phyloP scores from a whole-genome alignment of 2,329 filamentous ascomycete genomes.

The Fusarium sp. region DNA sequence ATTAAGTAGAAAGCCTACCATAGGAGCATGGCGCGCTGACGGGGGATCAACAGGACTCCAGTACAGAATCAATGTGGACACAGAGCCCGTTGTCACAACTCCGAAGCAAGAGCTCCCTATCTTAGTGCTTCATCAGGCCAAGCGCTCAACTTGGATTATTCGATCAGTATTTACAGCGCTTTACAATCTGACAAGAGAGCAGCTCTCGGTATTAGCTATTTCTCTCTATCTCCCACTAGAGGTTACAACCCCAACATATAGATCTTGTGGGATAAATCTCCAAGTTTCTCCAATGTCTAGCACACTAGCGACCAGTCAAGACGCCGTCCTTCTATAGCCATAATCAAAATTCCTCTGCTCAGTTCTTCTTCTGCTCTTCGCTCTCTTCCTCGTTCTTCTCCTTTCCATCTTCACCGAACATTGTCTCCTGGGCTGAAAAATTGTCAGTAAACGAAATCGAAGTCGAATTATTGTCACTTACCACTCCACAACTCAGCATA shows the following conservation, averaged over 20 bases:
- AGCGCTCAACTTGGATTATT: background rate
- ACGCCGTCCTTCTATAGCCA: conserved; percentile 5
- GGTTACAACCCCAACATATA: background rate
- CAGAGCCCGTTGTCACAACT: background rate
- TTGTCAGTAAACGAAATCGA: conserved; percentile 14
- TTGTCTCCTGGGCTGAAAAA: conserved; percentile 69
- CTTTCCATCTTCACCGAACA: conserved; percentile 61
- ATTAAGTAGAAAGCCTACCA: background rate
- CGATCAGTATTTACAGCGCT: background rate
- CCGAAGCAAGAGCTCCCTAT: background rate
- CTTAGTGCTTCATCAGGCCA: background rate
- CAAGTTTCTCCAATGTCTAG: conserved; percentile 23
- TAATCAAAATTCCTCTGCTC: background rate
- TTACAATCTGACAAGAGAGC: background rate
- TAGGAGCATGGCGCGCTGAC: background rate
- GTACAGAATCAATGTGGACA: background rate
- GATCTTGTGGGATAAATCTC: background rate
- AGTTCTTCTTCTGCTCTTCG: conserved; percentile 15
- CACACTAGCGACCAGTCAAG: background rate
- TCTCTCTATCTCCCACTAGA: background rate
- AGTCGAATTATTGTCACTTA: conserved; percentile 57
- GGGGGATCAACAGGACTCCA: background rate
- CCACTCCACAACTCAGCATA: conserved; percentile 93
- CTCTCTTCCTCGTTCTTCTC: conserved; percentile 48
- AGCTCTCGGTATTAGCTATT: no score